Evolutionary conservation across 176 grass and related monocot species (phyloP).

Genomic region (Tillandsia fasciculata): DNA sequence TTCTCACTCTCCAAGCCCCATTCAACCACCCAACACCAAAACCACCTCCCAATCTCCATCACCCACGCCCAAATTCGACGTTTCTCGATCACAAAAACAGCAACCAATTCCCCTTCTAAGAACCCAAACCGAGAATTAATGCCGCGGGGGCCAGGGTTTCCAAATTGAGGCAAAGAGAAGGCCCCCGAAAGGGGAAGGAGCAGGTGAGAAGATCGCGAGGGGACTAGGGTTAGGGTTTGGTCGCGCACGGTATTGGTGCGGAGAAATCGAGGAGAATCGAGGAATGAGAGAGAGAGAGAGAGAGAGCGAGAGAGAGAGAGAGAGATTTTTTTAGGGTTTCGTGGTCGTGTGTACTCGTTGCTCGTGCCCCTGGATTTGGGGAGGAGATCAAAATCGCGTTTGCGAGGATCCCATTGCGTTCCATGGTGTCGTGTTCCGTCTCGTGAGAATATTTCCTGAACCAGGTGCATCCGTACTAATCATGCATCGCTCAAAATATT

Average conservation of each 20-base stretch:
- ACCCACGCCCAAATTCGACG: neutral
- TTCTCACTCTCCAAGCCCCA: neutral
- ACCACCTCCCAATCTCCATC: neutral
- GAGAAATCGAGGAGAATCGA: neutral
- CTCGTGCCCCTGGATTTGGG: neutral
- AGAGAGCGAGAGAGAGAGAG: too few species aligned
- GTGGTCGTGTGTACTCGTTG: neutral
- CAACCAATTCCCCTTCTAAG: neutral
- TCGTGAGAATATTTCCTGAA: too few species aligned
- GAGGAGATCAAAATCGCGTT: neutral
- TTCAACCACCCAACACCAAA: neutral
- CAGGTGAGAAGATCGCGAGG: neutral
- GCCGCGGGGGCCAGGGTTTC: constrained; percentile 1
- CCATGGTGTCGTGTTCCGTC: too few species aligned
- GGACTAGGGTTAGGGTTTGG: neutral
- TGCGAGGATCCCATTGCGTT: too few species aligned
- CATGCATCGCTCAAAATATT: too few species aligned
- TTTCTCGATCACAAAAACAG: neutral
- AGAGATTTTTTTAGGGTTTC: neutral
- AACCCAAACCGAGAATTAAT: neutral
- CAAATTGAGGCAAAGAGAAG: neutral
- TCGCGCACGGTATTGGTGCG: neutral
- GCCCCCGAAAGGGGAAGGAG: neutral
- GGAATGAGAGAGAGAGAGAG: neutral
- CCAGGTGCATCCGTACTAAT: too few species aligned